phyloP scores from a whole-genome alignment of 495 filamentous ascomycete species.

The Parathielavia hyrcaniae region DNA sequence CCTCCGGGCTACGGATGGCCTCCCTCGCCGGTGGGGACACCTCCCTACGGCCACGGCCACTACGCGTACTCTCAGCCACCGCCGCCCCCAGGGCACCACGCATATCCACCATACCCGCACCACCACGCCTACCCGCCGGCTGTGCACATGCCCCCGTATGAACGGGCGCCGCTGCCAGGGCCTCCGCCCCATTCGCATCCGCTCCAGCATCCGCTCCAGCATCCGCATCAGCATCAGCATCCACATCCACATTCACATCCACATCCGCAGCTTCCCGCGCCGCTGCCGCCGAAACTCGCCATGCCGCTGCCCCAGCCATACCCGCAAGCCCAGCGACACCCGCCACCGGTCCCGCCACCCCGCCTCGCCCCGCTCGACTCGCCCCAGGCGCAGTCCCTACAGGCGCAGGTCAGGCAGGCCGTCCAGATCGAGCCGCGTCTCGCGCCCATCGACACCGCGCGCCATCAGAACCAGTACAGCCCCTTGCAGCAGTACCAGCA shows the following conservation, averaged over 20 bases:
- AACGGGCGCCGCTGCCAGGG: conserved; percentile 12
- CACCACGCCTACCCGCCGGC: conserved; percentile 12
- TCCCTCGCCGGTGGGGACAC: conserved; percentile 51
- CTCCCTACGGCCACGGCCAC: conserved; percentile 34
- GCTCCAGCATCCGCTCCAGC: conserved; percentile 8
- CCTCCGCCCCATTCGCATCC: conserved; percentile 12
- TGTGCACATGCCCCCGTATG: conserved; percentile 10
- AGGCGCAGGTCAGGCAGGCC: conserved; percentile 30
- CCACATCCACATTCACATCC: neutral
- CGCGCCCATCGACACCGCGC: conserved; percentile 19
- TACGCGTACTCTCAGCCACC: conserved; percentile 19
- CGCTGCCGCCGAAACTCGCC: conserved; percentile 2
- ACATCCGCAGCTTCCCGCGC: conserved; percentile 7
- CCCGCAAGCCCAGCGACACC: conserved; percentile 25
- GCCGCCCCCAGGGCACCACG: conserved; percentile 4
- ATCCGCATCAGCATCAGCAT: neutral
- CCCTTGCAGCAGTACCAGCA: neutral
- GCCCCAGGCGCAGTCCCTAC: conserved; percentile 38
- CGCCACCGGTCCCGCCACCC: conserved; percentile 17
- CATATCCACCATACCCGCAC: conserved; percentile 20
- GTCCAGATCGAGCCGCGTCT: conserved; percentile 36
- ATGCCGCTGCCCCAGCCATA: conserved; percentile 22
- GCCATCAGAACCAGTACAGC: neutral
- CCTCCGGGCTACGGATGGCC: conserved; percentile 55
- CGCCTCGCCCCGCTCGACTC: conserved; percentile 25